phyloP scores from a whole-genome alignment of 352 stramenopile species.

The Globisporangium apiculatum region DNA sequence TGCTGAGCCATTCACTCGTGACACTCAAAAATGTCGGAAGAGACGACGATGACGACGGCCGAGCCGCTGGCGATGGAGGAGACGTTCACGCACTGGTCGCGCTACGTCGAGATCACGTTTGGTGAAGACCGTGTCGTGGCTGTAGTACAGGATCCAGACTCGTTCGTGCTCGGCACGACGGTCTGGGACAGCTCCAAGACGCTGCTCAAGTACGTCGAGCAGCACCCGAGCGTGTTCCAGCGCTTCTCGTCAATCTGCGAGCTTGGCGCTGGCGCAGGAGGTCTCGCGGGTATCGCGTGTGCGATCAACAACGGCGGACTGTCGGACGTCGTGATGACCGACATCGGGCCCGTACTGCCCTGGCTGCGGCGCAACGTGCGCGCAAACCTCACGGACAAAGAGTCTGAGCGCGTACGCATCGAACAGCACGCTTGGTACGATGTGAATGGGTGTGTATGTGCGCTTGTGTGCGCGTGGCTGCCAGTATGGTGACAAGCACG shows the following conservation, averaged over 20 bases:
- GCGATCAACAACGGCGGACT: conserved; percentile 57
- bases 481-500: not conserved
- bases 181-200: conserved; percentile 86
- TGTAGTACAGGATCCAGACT: conserved; percentile 70
- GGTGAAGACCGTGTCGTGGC: conserved; percentile 34
- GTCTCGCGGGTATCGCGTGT: conserved; percentile 61
- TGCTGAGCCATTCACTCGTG: not conserved
- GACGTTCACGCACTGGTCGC: conserved; percentile 75
- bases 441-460: not conserved
- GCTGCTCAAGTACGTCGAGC: conserved; percentile 81
- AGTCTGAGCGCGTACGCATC: conserved; percentile 51
- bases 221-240: conserved; percentile 38
- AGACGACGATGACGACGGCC: conserved; percentile 44
- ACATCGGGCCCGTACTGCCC: conserved; percentile 68
- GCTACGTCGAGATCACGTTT: conserved; percentile 58
- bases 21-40: conserved; percentile 30
- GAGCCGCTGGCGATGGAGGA: conserved; percentile 63
- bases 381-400: conserved; percentile 48
- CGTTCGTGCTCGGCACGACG: conserved; percentile 75
- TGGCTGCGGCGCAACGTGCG: conserved; percentile 73
- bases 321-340: conserved; percentile 62
- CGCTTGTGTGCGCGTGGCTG: not conserved
- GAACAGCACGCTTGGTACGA: conserved; percentile 46
- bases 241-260: conserved; percentile 61
- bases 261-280: conserved; percentile 66